These are phyloP conservation scores for Talaromyces sp. DNA, from an alignment of 2,329 filamentous ascomycete genomes.

Conservation along the genomic window DNA sequence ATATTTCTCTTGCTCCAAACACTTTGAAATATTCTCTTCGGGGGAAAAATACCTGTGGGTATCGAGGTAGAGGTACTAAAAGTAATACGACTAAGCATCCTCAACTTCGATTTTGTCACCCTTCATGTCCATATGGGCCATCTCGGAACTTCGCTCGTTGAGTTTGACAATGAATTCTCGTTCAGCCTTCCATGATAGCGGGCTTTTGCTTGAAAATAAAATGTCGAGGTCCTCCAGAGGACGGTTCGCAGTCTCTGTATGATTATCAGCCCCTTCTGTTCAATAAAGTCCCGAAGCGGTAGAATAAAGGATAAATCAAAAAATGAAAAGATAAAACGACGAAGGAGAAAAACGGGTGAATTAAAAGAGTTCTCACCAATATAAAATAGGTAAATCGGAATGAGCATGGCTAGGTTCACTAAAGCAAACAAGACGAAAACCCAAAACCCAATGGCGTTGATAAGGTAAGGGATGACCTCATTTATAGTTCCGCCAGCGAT, in stretches of 20 bases:
- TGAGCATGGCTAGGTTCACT: constrained; percentile 24
- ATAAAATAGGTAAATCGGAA: constrained; percentile 25
- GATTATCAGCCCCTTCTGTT: neutral
- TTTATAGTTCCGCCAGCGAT: constrained; percentile 23
- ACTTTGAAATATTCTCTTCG: too few species aligned
- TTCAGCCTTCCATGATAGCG: neutral
- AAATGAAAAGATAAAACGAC: neutral
- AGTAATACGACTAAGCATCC: neutral
- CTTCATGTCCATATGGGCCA: neutral
- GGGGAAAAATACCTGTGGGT: neutral
- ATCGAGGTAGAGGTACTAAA: too few species aligned
- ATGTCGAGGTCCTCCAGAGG: constrained; percentile 23
- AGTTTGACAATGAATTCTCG: neutral
- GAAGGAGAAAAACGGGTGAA: neutral
- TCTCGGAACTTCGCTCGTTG: neutral
- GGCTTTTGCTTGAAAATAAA: constrained; percentile 21
- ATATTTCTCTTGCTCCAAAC: neutral
- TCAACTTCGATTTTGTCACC: neutral
- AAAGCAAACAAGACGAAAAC: constrained; percentile 29
- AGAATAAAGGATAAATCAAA: neutral
- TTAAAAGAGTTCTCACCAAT: constrained; percentile 14
- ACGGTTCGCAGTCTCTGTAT: constrained; percentile 20
- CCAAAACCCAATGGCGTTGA: constrained; percentile 26
- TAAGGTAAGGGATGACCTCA: constrained; percentile 32
- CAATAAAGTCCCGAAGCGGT: too few species aligned